These are phyloP conservation scores for Naganishia onofrii DNA, from an alignment of 768 basidiomycete species.

Conservation along the genomic window DNA sequence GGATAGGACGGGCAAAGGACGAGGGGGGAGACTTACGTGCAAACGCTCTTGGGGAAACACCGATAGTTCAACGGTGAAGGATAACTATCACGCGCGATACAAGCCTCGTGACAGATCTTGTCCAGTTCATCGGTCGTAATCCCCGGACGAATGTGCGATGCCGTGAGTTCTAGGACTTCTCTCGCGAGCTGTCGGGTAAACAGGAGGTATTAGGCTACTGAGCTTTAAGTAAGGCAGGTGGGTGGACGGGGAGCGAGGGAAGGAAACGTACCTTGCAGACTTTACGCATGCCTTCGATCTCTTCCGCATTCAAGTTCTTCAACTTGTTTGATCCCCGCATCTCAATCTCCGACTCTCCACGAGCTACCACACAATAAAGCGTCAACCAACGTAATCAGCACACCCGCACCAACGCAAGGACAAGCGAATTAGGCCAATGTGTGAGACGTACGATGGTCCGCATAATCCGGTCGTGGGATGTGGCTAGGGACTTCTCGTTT, in stretches of 20 bases:
- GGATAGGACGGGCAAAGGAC: constrained; percentile 24
- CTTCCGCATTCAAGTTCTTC: constrained; percentile 62
- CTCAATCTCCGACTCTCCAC: constrained; percentile 59
- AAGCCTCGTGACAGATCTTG: constrained; percentile 85
- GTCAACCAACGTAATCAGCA: too few relatives aligned
- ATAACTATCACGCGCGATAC: constrained; percentile 84
- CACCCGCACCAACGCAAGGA: too few relatives aligned
- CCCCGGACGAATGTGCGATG: constrained; percentile 80
- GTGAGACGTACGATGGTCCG: constrained; percentile 65
- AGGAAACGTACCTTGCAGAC: constrained; percentile 70
- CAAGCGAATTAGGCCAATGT: too few relatives aligned
- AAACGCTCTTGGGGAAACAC: constrained; percentile 89
- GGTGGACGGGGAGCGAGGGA: not conserved
- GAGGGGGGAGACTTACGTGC: constrained; percentile 66
- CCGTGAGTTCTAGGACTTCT: constrained; percentile 90
- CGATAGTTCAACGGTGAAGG: constrained; percentile 91
- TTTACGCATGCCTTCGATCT: constrained; percentile 83
- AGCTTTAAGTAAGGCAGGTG: too few relatives aligned
- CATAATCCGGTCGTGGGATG: constrained; percentile 87
- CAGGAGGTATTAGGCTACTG: not conserved
- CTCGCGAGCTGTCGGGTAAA: constrained; percentile 65
- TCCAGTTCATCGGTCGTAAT: constrained; percentile 95
- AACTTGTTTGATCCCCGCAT: constrained; percentile 58
- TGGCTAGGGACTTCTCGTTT: constrained; percentile 73
- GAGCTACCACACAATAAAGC: constrained; percentile 45